phyloP scores from a whole-genome alignment of 1,139 yeast genomes.

The Magnusiomyces fungicola region DNA sequence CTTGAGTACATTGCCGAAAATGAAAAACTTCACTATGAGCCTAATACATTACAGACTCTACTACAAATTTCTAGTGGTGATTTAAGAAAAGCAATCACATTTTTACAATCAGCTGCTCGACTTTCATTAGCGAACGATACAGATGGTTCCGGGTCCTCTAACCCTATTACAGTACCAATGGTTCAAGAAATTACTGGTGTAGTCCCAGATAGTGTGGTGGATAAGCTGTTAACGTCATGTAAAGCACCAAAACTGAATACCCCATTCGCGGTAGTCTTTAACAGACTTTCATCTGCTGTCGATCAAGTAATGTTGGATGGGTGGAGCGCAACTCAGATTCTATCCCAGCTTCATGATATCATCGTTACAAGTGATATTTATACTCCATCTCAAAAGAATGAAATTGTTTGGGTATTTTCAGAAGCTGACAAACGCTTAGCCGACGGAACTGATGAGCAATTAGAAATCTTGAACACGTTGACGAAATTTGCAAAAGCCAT shows the following conservation, averaged over 20 bases:
- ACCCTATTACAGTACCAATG: conserved; percentile 38
- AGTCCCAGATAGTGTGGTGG: conserved; percentile 52
- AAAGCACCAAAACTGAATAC: conserved; percentile 7
- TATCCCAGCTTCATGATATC: conserved; percentile 72
- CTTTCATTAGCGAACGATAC: conserved; percentile 32
- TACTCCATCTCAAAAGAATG: conserved; percentile 51
- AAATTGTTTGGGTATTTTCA: conserved; percentile 57
- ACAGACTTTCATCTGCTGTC: conserved; percentile 41
- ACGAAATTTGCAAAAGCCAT: conserved; percentile 39
- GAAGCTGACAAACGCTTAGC: conserved; percentile 68
- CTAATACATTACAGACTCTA: conserved; percentile 52
- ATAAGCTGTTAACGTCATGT: conserved; percentile 39
- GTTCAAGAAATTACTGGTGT: conserved; percentile 81
- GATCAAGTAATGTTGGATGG: conserved; percentile 61
- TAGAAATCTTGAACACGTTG: conserved; percentile 68
- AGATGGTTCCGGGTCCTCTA: conserved; percentile 21
- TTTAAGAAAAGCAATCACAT: conserved; percentile 85
- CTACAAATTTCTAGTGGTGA: conserved; percentile 76
- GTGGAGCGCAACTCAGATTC: conserved; percentile 77
- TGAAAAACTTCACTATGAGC: conserved; percentile 42
- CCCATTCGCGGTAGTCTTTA: conserved; percentile 13
- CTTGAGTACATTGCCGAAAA: conserved; percentile 51
- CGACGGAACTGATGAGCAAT: conserved; percentile 86
- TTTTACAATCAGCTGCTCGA: conserved; percentile 79
- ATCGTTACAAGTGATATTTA: conserved; percentile 53